Conservation (phyloP, 73 alveolate species). For the Paramecium sonneborni region DNA sequence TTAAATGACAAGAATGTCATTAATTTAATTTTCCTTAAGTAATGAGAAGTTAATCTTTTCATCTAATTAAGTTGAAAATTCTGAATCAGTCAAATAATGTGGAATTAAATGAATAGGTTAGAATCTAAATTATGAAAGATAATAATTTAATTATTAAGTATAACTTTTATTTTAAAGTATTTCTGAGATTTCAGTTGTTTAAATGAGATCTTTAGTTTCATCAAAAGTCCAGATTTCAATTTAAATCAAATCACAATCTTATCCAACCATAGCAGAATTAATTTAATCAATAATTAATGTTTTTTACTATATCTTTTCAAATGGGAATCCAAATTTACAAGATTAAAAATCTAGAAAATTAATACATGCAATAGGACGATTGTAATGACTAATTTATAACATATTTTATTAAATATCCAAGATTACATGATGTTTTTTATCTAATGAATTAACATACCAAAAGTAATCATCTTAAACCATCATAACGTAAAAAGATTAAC, state of each 20-base stretch:
- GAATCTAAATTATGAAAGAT: constrained; percentile 29
- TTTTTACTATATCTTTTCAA: not conserved
- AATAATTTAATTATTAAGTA: not conserved
- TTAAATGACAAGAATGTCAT: not conserved
- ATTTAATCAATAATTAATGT: not conserved
- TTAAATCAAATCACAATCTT: not conserved
- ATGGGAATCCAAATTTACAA: constrained; percentile 44
- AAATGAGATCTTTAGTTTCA: not conserved
- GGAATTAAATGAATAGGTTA: not conserved
- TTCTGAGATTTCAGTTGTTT: not conserved
- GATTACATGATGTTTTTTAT: not conserved
- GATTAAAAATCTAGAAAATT: not conserved
- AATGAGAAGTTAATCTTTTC: not conserved
- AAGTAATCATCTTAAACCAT: not conserved
- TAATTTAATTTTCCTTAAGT: not conserved
- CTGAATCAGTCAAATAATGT: not conserved
- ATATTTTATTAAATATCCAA: not conserved
- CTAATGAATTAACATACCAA: not conserved
- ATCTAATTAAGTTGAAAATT: not conserved
- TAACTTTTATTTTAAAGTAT: not conserved
- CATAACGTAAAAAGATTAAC: not conserved
- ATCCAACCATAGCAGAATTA: not conserved
- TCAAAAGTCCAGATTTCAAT: constrained; percentile 23
- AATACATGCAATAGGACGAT: not conserved
- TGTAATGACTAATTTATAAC: not conserved